Conservation (phyloP, 139 green algal species). For the Nannochloris sp. region DNA sequence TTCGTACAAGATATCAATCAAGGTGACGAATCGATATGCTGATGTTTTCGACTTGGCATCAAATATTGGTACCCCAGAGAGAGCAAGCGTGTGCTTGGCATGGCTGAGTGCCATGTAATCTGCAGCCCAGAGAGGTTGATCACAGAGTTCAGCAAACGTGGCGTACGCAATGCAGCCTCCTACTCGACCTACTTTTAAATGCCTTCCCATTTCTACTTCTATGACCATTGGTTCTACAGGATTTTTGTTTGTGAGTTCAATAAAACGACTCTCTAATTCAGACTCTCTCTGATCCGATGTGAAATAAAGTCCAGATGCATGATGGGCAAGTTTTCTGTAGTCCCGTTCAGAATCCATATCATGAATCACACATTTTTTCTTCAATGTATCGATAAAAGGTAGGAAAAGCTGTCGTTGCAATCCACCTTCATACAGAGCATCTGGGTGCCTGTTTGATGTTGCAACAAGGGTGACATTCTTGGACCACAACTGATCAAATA, state of each 20-base stretch:
- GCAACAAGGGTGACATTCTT: conserved; percentile 69
- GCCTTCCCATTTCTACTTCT: conserved; percentile 72
- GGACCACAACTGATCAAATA: conserved; percentile 66
- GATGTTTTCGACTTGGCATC: conserved; percentile 37
- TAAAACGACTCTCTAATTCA: conserved; percentile 42
- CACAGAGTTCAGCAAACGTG: conserved; percentile 79
- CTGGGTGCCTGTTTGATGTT: conserved; percentile 74
- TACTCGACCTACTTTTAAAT: conserved; percentile 50
- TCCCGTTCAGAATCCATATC: conserved; percentile 79
- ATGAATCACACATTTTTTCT: conserved; percentile 58
- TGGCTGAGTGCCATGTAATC: conserved; percentile 76
- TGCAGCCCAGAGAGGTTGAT: conserved; percentile 61
- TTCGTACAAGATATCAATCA: conserved; percentile 94
- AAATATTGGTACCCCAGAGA: conserved; percentile 75
- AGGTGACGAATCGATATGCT: conserved; percentile 85
- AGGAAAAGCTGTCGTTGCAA: conserved; percentile 92
- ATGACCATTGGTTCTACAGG: conserved; percentile 18
- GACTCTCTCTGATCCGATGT: conserved; percentile 18
- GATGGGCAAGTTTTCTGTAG: conserved; percentile 73
- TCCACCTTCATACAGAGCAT: conserved; percentile 85
- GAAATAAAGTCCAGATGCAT: conserved; percentile 76
- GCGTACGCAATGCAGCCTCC: conserved; percentile 54
- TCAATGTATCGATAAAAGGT: conserved; percentile 87
- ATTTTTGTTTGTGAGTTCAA: conserved; percentile 25
- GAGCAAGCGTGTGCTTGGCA: conserved; percentile 64